Conservation (phyloP, 2,329 filamentous ascomycete species). For the Ceratocystis variospora region DNA sequence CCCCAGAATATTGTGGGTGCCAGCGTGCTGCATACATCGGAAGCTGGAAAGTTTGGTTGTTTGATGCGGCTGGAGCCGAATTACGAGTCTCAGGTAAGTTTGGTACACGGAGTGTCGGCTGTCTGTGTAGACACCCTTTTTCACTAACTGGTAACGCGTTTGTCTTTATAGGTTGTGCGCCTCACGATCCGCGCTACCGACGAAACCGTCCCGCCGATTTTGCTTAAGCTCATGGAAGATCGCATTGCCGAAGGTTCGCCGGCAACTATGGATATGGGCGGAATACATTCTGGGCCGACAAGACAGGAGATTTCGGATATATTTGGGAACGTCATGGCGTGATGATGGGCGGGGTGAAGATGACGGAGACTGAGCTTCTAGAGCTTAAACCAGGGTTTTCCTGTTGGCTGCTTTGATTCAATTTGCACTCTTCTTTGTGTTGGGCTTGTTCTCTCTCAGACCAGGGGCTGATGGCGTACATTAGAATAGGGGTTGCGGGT, state of each 20-base stretch:
- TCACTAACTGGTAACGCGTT: conserved; percentile 21
- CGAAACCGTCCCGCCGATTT: conserved; percentile 64
- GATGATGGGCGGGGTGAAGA: conserved; percentile 20
- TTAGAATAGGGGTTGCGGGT: background rate
- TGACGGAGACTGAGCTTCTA: background rate
- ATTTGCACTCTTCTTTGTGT: background rate
- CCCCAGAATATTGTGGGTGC: conserved; percentile 86
- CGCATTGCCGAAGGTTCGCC: conserved; percentile 47
- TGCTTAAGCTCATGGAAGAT: conserved; percentile 81
- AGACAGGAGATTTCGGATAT: conserved; percentile 40
- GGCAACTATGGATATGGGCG: conserved; percentile 27
- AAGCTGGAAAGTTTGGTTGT: conserved; percentile 86
- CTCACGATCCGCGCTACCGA: conserved; percentile 89
- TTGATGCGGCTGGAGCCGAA: conserved; percentile 90
- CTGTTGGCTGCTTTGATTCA: background rate
- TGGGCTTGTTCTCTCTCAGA: background rate
- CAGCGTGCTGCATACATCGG: conserved; percentile 67
- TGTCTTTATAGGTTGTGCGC: conserved; percentile 66
- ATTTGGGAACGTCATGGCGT: conserved; percentile 44
- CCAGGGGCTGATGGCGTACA: background rate
- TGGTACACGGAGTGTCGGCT: background rate
- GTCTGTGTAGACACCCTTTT: background rate
- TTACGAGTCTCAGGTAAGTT: conserved; percentile 70
- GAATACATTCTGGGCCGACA: conserved; percentile 29
- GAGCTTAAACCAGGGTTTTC: too few relatives aligned